A percentile compares a stretch with the other conserved stretches of the same genome.
phyloP scores from a whole-genome alignment of 2,329 filamentous ascomycete species.

The Pseudogymnoascus sp. region DNA sequence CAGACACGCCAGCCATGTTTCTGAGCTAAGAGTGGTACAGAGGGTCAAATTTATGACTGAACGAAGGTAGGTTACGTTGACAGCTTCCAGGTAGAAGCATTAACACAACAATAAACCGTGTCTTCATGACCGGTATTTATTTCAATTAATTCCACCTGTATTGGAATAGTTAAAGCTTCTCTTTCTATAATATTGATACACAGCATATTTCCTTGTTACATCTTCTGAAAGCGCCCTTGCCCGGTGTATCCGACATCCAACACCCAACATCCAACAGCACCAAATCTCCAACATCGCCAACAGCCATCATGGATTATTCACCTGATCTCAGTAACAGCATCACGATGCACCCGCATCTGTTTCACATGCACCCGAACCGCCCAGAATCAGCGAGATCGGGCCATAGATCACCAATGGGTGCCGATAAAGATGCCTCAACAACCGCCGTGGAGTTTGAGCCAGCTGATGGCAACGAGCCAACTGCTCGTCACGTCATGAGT shows the following conservation, averaged over 20 bases:
- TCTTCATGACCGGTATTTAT: slow-evolving; percentile 4
- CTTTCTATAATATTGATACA: not conserved
- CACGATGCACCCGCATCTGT: slow-evolving; percentile 27
- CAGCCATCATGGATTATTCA: slow-evolving; percentile 3
- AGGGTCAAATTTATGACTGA: not conserved
- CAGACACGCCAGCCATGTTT: not conserved
- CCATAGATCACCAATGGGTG: slow-evolving; percentile 19
- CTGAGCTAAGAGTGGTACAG: not conserved
- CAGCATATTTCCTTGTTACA: not conserved
- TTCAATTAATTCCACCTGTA: not conserved
- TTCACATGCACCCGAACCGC: slow-evolving; percentile 24
- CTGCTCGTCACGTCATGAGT: slow-evolving; percentile 22
- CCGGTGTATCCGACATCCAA: not conserved
- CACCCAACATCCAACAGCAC: not conserved
- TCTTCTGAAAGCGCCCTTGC: not conserved
- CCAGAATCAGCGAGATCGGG: slow-evolving; percentile 20
- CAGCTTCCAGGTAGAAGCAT: slow-evolving; percentile 2
- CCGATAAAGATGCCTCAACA: slow-evolving; percentile 31
- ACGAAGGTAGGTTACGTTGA: not conserved
- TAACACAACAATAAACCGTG: slow-evolving; percentile 9
- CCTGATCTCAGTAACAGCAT: slow-evolving; percentile 25
- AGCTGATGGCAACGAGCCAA: slow-evolving; percentile 24
- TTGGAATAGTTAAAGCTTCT: not conserved
- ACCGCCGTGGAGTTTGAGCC: slow-evolving; percentile 33
- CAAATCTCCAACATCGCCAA: not conserved